Evolutionary conservation across 805 yeast species (phyloP), one percentile per base, ranked within the genome.

Genomic region (Zygosaccharomyces kombuchaensis): DNA sequence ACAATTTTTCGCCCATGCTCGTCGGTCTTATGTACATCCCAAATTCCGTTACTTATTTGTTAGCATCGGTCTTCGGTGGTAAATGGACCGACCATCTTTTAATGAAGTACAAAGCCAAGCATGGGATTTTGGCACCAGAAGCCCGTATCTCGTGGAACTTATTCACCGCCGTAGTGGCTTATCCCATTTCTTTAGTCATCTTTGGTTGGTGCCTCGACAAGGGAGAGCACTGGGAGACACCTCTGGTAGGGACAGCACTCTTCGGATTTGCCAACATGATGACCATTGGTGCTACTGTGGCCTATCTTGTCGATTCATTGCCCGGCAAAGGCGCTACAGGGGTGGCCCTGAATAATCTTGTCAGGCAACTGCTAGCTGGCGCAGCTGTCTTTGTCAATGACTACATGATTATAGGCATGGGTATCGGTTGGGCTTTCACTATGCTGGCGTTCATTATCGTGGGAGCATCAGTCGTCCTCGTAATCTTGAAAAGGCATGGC

Each of bases 241-340:
- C 96, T 0, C 70, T 87, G 54, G 71, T 87, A 9, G 96, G 96
- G 0, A 83, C 93, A 4, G 87, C 90, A 1, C 47, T 86, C 6
- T 86, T 82, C 63, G 96, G 96, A 0, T 80, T 83, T 59, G 86
- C 91, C 0, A 80, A 87, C 27, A 84, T 87, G 93, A 78, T 87
- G 65, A 78, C 85, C 3, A 86, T 87, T 54, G 93, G 95, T 2
- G 79, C 87, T 7, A 83, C 88, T 0, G 77, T 83, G 2, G 87
- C 96, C 0, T 88, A 87, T 58, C 67, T 87, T 46, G 89, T 87
- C 1, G 96, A 87, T 58, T 79, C 88, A 1, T 71, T 88, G 36
- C 96, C 96, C 0, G 95, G 95, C 0, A 75, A 82, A 56, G 95
- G 96, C 34, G 90, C 96, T 10, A 84, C 95, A 0, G 96, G 95